Evolutionary conservation across 1,284 basidiomycete genomes (phyloP), one percentile per base, ranked within the genome.

Genomic region (Mycosarcoma maydis): DNA sequence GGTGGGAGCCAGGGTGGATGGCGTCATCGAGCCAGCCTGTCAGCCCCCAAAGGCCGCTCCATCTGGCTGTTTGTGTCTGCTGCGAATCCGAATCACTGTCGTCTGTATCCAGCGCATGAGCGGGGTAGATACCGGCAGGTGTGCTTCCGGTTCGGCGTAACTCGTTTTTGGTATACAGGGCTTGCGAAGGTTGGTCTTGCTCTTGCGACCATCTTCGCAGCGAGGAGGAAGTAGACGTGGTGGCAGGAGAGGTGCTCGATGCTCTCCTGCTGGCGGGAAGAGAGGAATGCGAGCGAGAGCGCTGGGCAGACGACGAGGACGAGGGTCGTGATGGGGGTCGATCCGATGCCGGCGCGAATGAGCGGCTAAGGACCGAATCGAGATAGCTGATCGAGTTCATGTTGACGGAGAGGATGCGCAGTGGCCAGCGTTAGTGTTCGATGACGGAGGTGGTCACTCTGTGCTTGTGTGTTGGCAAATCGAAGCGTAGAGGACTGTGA

Each of bases 381-480:
- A 76, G 64, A 43, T 75, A 75, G 56, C 54, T 73, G 47, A 76
- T 67, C 36, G 75, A 76, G 46, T 76, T 76, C 75, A 76, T 76
- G 16, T 22, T 54, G 32, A 45, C 11, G 33, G 14, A 9, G n/a
- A 4, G 13, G 13, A 29, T 29, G 7, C 27, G 27, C 6, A 13
- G 7, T 29, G 6, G 6, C 7, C 27, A 29, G 27, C 27, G 6
- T 29, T 6, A 6, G 27, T 29, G 27, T 29, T 6, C 3, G 17
- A 20, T 4, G 19, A 47, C n/a, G n/a, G n/a, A n/a, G n/a, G n/a
- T n/a, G 10, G 24, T 34, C 9, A 14, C 36, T 45, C n/a, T 10
- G 42, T 20, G 30, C 8, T 36, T n/a, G n/a, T n/a, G n/a, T n/a
- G n/a, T n/a, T n/a, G n/a, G n/a, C n/a, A n/a, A n/a, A n/a, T n/a